Conservation (phyloP, 805 yeast species). For the Myxozyma nipponensis region DNA sequence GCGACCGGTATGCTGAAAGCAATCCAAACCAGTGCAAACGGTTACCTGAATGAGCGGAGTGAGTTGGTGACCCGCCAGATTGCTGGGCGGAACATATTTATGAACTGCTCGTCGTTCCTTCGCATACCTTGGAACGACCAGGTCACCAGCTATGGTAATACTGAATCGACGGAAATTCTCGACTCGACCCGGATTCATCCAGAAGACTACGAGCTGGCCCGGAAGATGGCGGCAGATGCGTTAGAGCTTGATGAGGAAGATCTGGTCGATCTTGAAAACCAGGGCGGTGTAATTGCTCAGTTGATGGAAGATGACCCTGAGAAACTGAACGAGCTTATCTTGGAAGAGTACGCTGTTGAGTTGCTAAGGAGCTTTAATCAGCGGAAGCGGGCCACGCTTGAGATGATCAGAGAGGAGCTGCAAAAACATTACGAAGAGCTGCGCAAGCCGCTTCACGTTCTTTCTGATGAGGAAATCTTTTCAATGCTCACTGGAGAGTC, state of each 20-base stretch:
- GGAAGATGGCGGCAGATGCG: constrained; percentile 98
- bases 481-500: constrained; percentile 87
- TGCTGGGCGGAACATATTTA: constrained; percentile 73
- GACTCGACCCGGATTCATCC: constrained; percentile 98
- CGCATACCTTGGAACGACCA: constrained; percentile 61
- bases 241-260: constrained; percentile 94
- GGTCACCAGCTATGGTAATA: constrained; percentile 49
- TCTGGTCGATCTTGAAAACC: constrained; percentile 69
- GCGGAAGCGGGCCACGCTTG: constrained; percentile 73
- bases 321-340: constrained; percentile 77
- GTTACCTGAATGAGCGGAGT: constrained; percentile 61
- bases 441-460: constrained; percentile 63
- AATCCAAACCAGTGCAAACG: constrained; percentile 60
- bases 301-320: constrained; percentile 65
- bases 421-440: constrained; percentile 84
- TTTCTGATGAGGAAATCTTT: constrained; percentile 72
- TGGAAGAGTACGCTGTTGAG: constrained; percentile 90
- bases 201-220: constrained; percentile 92
- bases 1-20: constrained; percentile 82
- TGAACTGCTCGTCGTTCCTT: constrained; percentile 89
- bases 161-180: constrained; percentile 56
- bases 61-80: constrained; percentile 80
- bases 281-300: constrained; percentile 76
- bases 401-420: constrained; percentile 80
- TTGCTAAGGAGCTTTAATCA: constrained; percentile 58